phyloP scores from a whole-genome alignment of 495 filamentous ascomycete genomes.

The Penicillium odoratum region DNA sequence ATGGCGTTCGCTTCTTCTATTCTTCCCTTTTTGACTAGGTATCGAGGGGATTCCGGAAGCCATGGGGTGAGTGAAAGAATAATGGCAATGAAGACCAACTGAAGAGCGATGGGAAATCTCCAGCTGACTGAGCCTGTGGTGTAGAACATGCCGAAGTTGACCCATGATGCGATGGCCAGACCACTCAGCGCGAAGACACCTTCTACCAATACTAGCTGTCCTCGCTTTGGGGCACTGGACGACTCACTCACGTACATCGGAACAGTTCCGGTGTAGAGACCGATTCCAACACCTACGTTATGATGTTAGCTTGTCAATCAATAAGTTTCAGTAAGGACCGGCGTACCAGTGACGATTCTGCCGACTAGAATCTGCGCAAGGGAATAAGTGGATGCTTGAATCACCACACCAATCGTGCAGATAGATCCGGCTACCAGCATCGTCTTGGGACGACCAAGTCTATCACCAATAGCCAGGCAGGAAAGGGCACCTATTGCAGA shows the following conservation, averaged over 20 bases:
- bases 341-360: conserved; percentile 18
- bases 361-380: conserved; percentile 52
- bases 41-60: conserved; percentile 47
- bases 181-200: conserved; percentile 60
- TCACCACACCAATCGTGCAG: conserved; percentile 11
- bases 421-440: conserved; percentile 44
- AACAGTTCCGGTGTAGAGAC: conserved; percentile 57
- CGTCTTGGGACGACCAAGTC: conserved; percentile 55
- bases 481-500: conserved; percentile 56
- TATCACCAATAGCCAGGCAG: conserved; percentile 55
- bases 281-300: conserved; percentile 53
- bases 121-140: conserved; percentile 37
- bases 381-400: conserved; percentile 31
- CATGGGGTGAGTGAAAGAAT: conserved; percentile 36
- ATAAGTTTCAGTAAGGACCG: neutral
- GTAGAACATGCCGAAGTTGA: conserved; percentile 56
- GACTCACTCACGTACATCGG: conserved; percentile 68
- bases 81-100: conserved; percentile 32
- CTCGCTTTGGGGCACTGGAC: conserved; percentile 56
- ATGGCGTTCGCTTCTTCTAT: conserved; percentile 31
- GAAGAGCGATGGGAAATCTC: conserved; percentile 51
- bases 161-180: conserved; percentile 50
- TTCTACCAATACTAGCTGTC: conserved; percentile 58
- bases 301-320: neutral
- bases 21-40: conserved; percentile 39